Percentiles rank a stretch among this genome's conserved stretches.
phyloP scores from a whole-genome alignment of 768 basidiomycete genomes.

The Suillus plorans region DNA sequence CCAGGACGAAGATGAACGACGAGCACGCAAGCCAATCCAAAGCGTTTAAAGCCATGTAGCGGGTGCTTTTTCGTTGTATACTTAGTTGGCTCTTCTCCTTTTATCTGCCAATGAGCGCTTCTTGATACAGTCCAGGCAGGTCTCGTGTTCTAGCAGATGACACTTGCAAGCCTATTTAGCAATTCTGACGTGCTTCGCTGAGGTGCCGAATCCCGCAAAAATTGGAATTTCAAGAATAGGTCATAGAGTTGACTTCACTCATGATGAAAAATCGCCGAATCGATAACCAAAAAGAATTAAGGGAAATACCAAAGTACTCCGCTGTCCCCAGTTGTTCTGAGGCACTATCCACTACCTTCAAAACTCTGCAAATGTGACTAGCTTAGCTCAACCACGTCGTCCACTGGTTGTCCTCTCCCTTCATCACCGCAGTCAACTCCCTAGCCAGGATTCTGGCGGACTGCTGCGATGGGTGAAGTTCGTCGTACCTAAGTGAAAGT shows the following conservation, averaged over 20 bases:
- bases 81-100: not conserved
- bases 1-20: not conserved
- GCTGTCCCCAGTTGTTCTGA: not conserved
- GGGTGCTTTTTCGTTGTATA: not conserved
- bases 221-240: not conserved
- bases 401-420: slow-evolving; percentile 44
- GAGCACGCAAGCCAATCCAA: not conserved
- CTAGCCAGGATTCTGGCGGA: slow-evolving; percentile 52
- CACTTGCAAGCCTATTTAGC: not conserved
- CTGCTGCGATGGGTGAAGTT: slow-evolving; percentile 62
- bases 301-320: not conserved
- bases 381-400: slow-evolving; percentile 49
- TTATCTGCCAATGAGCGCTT: slow-evolving; percentile 1
- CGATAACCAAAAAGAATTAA: not conserved
- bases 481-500: slow-evolving; percentile 35
- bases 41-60: not conserved
- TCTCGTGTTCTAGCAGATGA: not conserved
- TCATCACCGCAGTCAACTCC: slow-evolving; percentile 48
- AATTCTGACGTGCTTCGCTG: not conserved
- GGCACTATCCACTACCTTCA: not conserved
- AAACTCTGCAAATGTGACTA: not conserved
- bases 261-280: not conserved
- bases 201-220: not conserved
- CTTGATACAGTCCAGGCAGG: not conserved
- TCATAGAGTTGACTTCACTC: not conserved